Evolutionary conservation across 2,329 filamentous ascomycete genomes (phyloP).

Genomic region (Trichoderma sp.): DNA sequence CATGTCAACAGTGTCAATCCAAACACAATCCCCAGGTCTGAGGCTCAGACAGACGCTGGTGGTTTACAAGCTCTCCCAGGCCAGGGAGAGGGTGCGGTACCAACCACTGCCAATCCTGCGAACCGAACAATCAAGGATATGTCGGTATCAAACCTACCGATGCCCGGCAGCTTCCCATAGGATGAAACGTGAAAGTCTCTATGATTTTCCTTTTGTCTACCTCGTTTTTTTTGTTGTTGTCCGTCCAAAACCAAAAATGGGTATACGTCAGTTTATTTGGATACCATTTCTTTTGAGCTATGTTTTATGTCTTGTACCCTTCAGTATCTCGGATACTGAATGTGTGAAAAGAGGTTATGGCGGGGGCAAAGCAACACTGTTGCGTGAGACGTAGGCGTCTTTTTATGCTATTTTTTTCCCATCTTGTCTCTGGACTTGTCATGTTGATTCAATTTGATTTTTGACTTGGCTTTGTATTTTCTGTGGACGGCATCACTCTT

Average conservation of each 20-base stretch:
- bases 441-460: not conserved
- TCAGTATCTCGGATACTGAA: not conserved
- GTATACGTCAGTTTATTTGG: not conserved
- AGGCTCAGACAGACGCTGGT: conserved; percentile 34
- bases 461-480: not conserved
- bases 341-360: not conserved
- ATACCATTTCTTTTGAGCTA: conserved; percentile 6
- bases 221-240: not conserved
- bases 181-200: conserved; percentile 1
- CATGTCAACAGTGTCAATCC: conserved; percentile 28
- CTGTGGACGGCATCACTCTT: conserved; percentile 9
- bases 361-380: not conserved
- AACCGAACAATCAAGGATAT: conserved; percentile 31
- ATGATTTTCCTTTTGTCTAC: not conserved
- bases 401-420: not conserved
- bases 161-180: conserved; percentile 65
- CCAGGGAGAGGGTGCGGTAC: conserved; percentile 23
- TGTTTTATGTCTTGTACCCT: not conserved
- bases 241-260: not conserved
- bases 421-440: not conserved
- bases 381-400: not conserved
- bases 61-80: conserved; percentile 29
- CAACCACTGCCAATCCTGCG: conserved; percentile 21
- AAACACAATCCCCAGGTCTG: conserved; percentile 31
- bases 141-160: conserved; percentile 67